Evolutionary conservation across 202 grass and related monocot species (phyloP), one percentile per base, ranked within the genome.

Genomic region (Zizania palustris): DNA sequence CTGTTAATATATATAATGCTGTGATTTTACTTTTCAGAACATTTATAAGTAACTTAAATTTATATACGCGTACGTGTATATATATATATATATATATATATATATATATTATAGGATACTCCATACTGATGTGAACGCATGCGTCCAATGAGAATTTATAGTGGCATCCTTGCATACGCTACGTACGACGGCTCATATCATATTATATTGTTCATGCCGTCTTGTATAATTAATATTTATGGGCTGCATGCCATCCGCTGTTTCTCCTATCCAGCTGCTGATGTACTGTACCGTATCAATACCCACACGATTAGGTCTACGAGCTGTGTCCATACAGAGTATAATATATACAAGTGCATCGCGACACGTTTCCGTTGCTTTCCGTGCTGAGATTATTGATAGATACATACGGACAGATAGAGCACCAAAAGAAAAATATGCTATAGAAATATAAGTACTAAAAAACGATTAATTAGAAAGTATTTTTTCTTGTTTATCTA

Each of bases 351-450:
- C n/a, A n/a, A n/a, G n/a, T 81, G 68, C 45, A 18, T 6, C 13
- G 13, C 39, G 20, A 65, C 21, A 72, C 9, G 57, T 64, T 81
- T 53, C 19, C 42, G 4, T 66, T 57, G 50, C 46, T 73, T 63
- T 44, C 42, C 39, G 63, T 69, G 19, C 63, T 43, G 20, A 28
- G 72, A n/a, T n/a, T n/a, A n/a, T n/a, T n/a, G n/a, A n/a, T n/a
- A n/a, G n/a, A 83, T n/a, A 28, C 28, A 28, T 28, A 28, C 28
- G 0, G 35, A 11, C 42, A 77, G 65, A 70, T 63, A 45, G 73
- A 45, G 70, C 37, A 76, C 65, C 55, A 51, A 76, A 83, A 5
- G 49, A n/a, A 16, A 51, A 51, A 51, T 6, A n/a, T n/a, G n/a
- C n/a, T n/a, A n/a, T n/a, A n/a, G n/a, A n/a, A n/a, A n/a, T n/a